Evolutionary conservation across 164 flowering plant species (phyloP).

Genomic region (Berberis vulgaris): DNA sequence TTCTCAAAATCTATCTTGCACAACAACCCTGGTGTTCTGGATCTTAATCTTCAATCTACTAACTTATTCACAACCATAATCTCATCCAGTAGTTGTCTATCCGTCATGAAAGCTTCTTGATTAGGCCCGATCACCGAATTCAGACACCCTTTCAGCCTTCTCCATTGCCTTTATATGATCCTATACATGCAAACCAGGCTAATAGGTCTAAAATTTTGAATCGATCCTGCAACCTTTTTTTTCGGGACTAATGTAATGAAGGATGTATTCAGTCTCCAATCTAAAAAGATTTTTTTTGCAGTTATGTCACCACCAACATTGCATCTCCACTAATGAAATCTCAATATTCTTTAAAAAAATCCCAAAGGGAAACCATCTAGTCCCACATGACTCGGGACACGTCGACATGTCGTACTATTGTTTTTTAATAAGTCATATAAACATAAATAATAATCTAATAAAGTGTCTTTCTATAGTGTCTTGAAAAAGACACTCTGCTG

Average conservation of each 20-base stretch:
- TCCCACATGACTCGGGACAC: background rate
- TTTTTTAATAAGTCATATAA: too few relatives aligned
- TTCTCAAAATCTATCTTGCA: background rate
- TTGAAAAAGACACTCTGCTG: too few relatives aligned
- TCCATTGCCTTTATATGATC: background rate
- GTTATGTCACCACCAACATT: background rate
- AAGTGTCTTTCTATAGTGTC: too few relatives aligned
- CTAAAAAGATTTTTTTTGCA: background rate
- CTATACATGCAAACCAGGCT: background rate
- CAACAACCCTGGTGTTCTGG: background rate
- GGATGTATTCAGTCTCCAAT: background rate
- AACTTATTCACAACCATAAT: background rate
- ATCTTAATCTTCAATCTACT: background rate
- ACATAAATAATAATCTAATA: too few relatives aligned
- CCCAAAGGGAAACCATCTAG: background rate
- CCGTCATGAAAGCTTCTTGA: background rate
- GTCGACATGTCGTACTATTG: too few relatives aligned
- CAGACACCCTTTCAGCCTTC: background rate
- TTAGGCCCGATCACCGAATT: background rate
- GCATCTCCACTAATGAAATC: background rate
- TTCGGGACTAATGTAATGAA: background rate
- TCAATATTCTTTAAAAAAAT: background rate
- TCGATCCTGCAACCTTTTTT: background rate
- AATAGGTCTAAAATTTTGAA: background rate
- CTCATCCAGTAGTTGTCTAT: background rate